Base-by-base conservation (phyloP, 495 filamentous ascomycete genomes). In the Schizothecium vesticola region DNA sequence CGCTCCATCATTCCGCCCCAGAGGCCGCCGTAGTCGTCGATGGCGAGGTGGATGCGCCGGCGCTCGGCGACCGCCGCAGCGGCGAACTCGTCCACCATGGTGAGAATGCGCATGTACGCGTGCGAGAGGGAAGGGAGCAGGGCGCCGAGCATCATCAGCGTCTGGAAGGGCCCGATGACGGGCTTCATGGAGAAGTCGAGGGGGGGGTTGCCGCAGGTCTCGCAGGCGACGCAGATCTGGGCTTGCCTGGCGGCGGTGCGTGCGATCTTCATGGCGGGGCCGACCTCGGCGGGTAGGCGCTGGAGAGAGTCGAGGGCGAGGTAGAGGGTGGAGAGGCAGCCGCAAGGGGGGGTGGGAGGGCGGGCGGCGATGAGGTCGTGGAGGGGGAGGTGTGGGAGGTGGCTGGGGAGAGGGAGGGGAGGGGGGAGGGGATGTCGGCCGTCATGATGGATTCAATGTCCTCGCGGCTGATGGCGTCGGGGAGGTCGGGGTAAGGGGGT, bases 121-220 rank as follows among this genome's bases (percentile, higher is more conserved):
- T 89, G 83, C 22, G 86, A 86, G 29, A 89, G 80, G 13, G 87
- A 85, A 22, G 86, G 88, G 23, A 92, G 79, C 10, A 91, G 79
- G 0, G 88, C 86, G 8, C 85, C 88, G 12, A 89, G 83, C 65
- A 90, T 84, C 88, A 91, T 90, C 55, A 88, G 81, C 71, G 86
- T 90, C 67, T 91, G 89, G 71, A 85, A 80, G 58, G 76, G 43
- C 16, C 76, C 75, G 62, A 84, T 78, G n/a, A 76, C 77, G 6
- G 76, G 75, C 7, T 68, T 62, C 36, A 43, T 16, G 60, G 56
- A 13, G 8, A 71, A 61, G 13, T 69, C 65, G 1, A 78, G 25
- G 21, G 86, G 70, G 28, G 76, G 75, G 43, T 81, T 79, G 19
- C 84, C 83, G 71, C 89, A 92, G 19, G 78, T 69, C 55, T 80